Evolutionary conservation across 2,329 filamentous ascomycete species (phyloP), one percentile per base, ranked within the genome.

Genomic region (Botrytis aclada): DNA sequence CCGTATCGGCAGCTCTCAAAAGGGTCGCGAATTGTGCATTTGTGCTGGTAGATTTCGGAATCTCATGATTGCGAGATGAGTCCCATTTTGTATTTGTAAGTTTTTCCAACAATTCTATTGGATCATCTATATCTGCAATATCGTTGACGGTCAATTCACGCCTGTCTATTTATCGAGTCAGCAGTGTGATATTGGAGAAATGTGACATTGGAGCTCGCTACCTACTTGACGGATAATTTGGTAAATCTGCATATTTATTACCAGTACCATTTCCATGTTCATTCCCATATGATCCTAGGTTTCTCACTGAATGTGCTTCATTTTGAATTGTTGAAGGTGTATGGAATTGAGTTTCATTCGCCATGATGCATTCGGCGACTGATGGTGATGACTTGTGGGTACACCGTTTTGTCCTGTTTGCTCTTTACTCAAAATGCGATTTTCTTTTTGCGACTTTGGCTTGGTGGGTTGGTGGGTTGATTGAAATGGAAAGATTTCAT

Each of bases 21-120:
- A 79, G 67, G 61, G 74, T 79, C 37, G 75, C 76, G 34, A 80
- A 79, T 64, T 78, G 75, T 62, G 77, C 74, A 71, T 77, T 78
- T 14, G 75, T 72, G 43, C 58, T 63, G 34, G 70, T 34, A 51
- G 32, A 29, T 22, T 32, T 56, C 18, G 41, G 29, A 39, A 34
- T 25, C 25, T 56, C 37, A 34, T 60, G 10, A 39, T 32, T 69
- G 56, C 74, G 73, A 41, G 71, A 56, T 29, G 51, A 70, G 45
- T 78, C 74, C 67, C 77, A 79, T 47, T 70, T 76, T 16, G 77
- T 76, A 29, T 72, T 76, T 20, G 77, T 76, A 32, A 80, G 75
- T 58, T 74, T 75, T 73, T 79, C 77, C 34, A 80, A 74, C 32
- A 80, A 72, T 39, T 75, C 75, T 32, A 76, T 75, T 43, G 75